Percentiles rank a stretch among this genome's conserved stretches.
These are phyloP conservation scores for Fusarium scirpi DNA, from an alignment of 2,329 filamentous ascomycete genomes.

Conservation along the genomic window DNA sequence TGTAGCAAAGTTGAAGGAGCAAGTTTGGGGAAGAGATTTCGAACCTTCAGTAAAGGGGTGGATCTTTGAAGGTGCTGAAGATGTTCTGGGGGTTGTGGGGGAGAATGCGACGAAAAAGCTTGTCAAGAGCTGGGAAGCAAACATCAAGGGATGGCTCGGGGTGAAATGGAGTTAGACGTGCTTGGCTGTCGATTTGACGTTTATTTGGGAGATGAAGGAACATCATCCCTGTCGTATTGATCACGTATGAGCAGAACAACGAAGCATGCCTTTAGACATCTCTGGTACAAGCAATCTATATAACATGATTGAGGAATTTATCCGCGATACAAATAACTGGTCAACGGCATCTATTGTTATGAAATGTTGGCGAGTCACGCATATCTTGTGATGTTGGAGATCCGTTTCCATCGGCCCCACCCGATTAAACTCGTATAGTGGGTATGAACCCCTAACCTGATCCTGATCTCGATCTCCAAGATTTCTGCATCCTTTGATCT, in stretches of 20 bases:
- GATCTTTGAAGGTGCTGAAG: conserved; percentile 46
- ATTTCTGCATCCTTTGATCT: conserved; percentile 33
- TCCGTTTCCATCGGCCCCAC: neutral
- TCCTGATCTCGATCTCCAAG: conserved; percentile 26
- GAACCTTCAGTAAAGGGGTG: conserved; percentile 45
- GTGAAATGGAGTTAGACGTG: conserved; percentile 50
- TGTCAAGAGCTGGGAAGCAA: conserved; percentile 52
- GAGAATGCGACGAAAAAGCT: conserved; percentile 45
- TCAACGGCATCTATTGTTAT: neutral
- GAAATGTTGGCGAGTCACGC: neutral
- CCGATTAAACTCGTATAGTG: conserved; percentile 1
- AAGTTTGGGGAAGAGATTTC: conserved; percentile 46
- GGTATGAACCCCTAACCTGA: conserved; percentile 19
- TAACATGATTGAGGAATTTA: neutral
- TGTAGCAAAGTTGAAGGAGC: conserved; percentile 48
- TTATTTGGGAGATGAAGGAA: neutral
- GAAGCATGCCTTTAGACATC: neutral
- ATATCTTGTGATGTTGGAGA: neutral
- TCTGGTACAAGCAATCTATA: neutral
- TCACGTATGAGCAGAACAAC: neutral
- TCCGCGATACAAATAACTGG: neutral
- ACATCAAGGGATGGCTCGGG: conserved; percentile 52
- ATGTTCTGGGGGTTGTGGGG: conserved; percentile 44
- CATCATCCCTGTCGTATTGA: neutral
- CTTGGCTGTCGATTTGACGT: neutral